phyloP scores from a whole-genome alignment of 768 basidiomycete genomes.

The Mycena indigotica region DNA sequence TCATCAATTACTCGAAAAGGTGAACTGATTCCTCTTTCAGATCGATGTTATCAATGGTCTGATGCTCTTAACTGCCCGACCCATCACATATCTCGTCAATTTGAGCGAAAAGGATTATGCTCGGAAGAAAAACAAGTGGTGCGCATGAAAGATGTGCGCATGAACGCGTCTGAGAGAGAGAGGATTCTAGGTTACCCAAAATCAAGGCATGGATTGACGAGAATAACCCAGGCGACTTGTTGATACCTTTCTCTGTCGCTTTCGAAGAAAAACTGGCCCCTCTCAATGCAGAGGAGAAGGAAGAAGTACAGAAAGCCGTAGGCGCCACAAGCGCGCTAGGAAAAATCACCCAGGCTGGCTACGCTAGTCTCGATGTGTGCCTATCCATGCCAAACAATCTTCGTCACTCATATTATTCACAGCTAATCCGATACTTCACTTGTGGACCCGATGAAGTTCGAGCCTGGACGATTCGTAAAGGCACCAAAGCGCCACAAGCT shows the following conservation, averaged over 20 bases:
- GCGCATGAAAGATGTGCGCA: too few relatives aligned
- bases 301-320: slow-evolving; percentile 73
- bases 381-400: background rate
- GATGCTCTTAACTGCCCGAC: slow-evolving; percentile 91
- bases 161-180: too few relatives aligned
- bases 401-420: background rate
- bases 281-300: slow-evolving; percentile 68
- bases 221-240: slow-evolving; percentile 91
- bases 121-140: slow-evolving; percentile 99
- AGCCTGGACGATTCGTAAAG: slow-evolving; percentile 95
- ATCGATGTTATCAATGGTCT: slow-evolving; percentile 90
- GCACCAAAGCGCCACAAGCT: slow-evolving; percentile 94
- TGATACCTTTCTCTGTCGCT: slow-evolving; percentile 97
- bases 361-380: slow-evolving; percentile 79
- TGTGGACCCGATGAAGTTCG: slow-evolving; percentile 96
- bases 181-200: slow-evolving; percentile 74
- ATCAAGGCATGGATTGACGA: slow-evolving; percentile 98
- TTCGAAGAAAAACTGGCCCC: slow-evolving; percentile 85
- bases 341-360: slow-evolving; percentile 96
- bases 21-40: slow-evolving; percentile 39
- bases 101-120: slow-evolving; percentile 91
- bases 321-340: slow-evolving; percentile 78
- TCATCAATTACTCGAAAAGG: background rate
- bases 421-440: slow-evolving; percentile 96
- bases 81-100: slow-evolving; percentile 98